phyloP scores from a whole-genome alignment of 108 stramenopile genomes.

The Nannochloropsis oceanica region DNA sequence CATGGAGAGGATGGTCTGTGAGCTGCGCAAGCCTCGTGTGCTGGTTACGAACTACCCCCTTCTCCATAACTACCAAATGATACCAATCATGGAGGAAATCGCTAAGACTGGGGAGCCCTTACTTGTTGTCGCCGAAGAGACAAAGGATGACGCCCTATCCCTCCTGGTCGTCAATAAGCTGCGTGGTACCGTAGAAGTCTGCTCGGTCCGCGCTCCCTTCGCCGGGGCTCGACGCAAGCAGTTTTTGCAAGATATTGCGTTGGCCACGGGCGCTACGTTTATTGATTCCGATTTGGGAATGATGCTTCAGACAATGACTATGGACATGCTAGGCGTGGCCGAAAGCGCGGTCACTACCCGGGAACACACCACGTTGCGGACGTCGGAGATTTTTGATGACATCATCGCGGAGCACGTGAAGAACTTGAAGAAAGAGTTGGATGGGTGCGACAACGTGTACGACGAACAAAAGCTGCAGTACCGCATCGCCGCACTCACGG shows the following conservation, averaged over 20 bases:
- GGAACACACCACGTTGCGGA: conserved; percentile 56
- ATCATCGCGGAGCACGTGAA: not conserved
- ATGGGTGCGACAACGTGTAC: not conserved
- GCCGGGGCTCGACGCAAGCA: conserved; percentile 83
- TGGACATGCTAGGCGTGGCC: conserved; percentile 83
- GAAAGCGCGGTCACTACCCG: conserved; percentile 77
- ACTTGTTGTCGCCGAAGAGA: not conserved
- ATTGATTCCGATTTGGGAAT: conserved; percentile 89
- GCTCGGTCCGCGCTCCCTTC: conserved; percentile 51
- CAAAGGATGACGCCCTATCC: not conserved
- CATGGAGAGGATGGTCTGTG: not conserved
- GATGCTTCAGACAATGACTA: conserved; percentile 59
- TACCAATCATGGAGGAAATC: not conserved
- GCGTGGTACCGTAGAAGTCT: not conserved
- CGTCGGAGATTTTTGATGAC: not conserved
- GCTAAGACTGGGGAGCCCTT: not conserved
- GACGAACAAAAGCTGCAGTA: conserved; percentile 80
- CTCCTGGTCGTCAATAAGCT: not conserved
- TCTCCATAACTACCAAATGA: not conserved
- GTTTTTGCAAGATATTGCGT: conserved; percentile 90
- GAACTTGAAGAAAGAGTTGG: not conserved
- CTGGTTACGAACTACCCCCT: not conserved
- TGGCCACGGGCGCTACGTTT: conserved; percentile 91
- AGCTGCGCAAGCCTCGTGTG: not conserved
- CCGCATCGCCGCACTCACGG: conserved; percentile 84